Conservation (phyloP, 2,329 filamentous ascomycete species). For the Chaetomium globosum region DNA sequence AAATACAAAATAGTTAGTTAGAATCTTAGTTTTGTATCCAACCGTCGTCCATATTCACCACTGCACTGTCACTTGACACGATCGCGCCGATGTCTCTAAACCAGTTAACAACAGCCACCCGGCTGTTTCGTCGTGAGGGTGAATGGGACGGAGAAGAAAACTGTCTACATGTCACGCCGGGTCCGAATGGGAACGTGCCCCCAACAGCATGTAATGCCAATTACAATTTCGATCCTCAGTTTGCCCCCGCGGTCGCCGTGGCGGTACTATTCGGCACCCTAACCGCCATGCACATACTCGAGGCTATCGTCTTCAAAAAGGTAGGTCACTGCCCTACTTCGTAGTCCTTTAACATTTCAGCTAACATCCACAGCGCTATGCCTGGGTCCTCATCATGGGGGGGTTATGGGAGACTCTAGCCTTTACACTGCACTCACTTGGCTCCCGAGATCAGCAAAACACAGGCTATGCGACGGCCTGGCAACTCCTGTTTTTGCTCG, state of each 20-base stretch:
- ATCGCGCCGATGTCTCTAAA: not conserved
- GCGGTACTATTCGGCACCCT: slow-evolving; percentile 38
- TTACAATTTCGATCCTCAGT: slow-evolving; percentile 39
- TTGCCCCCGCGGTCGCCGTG: slow-evolving; percentile 37
- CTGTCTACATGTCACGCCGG: slow-evolving; percentile 19
- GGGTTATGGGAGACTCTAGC: slow-evolving; percentile 45
- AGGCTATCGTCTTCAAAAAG: slow-evolving; percentile 35
- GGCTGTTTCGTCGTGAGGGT: slow-evolving; percentile 6
- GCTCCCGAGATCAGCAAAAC: slow-evolving; percentile 46
- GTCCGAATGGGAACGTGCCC: slow-evolving; percentile 37
- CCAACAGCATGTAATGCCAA: slow-evolving; percentile 38
- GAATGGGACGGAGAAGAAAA: slow-evolving; percentile 14
- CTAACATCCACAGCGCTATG: slow-evolving; percentile 13
- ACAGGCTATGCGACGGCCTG: slow-evolving; percentile 40
- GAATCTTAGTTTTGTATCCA: not conserved
- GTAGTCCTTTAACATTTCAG: too few species aligned
- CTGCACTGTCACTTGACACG: not conserved
- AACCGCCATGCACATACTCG: slow-evolving; percentile 33
- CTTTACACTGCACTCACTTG: slow-evolving; percentile 45
- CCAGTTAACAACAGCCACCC: not conserved
- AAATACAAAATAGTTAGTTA: not conserved
- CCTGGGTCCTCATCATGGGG: slow-evolving; percentile 48
- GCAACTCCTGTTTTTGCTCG: slow-evolving; percentile 46
- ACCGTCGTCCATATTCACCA: not conserved
- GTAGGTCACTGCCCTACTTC: slow-evolving; percentile 2